These are phyloP conservation scores for Cetradonia linearis DNA, from an alignment of 495 filamentous ascomycete genomes.

Conservation along the genomic window DNA sequence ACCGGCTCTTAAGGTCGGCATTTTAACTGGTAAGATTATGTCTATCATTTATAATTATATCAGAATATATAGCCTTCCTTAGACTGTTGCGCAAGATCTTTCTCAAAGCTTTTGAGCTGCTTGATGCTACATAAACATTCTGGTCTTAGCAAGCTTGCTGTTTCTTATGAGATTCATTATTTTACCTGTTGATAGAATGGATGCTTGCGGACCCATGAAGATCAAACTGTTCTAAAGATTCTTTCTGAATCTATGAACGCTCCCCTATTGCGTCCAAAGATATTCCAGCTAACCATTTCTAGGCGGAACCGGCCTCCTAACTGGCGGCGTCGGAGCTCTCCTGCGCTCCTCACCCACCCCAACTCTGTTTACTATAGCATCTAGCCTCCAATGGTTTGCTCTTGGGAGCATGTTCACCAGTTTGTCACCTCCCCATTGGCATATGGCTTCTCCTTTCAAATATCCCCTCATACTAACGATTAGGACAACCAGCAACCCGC, in stretches of 20 bases:
- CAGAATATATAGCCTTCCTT: neutral
- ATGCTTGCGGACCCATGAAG: neutral
- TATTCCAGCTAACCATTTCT: constrained; percentile 12
- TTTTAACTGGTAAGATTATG: constrained; percentile 37
- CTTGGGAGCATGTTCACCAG: constrained; percentile 71
- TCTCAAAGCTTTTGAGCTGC: neutral
- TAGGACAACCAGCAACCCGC: constrained; percentile 29
- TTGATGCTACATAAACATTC: neutral
- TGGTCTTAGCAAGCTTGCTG: neutral
- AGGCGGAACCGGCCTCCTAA: constrained; percentile 63
- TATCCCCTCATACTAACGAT: neutral
- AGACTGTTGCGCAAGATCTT: too few relatives aligned
- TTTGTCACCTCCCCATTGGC: constrained; percentile 30
- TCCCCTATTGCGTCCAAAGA: neutral
- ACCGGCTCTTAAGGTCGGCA: constrained; percentile 42
- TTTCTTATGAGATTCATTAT: neutral
- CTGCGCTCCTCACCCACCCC: constrained; percentile 52
- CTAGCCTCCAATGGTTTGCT: constrained; percentile 68
- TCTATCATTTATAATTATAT: constrained; percentile 15
- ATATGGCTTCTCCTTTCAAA: neutral
- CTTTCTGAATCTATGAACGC: neutral
- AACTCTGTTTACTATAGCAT: constrained; percentile 57
- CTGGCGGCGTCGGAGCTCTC: constrained; percentile 60
- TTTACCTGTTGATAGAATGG: neutral
- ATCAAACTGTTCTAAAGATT: neutral